These are phyloP conservation scores for Aspergillus pseudoglaucus DNA, from an alignment of 2,329 filamentous ascomycete species.

Conservation along the genomic window DNA sequence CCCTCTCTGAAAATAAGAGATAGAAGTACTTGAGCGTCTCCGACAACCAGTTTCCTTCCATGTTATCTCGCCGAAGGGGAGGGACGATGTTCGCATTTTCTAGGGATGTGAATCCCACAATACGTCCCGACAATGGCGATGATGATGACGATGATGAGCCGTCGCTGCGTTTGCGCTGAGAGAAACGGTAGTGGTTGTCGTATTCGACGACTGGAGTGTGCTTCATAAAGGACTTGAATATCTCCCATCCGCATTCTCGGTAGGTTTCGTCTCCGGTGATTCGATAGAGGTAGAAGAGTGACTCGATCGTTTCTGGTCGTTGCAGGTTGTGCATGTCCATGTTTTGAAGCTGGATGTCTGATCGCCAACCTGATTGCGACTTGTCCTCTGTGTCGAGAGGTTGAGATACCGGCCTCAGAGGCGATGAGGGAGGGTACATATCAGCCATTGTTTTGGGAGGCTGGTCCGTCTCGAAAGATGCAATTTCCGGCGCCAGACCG, in stretches of 20 bases:
- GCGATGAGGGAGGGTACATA: conserved; percentile 27
- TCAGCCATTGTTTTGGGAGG: conserved; percentile 52
- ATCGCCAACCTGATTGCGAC: conserved; percentile 52
- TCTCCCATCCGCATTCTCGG: conserved; percentile 96
- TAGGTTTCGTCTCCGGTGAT: conserved; percentile 88
- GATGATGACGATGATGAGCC: not conserved
- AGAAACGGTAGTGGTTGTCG: conserved; percentile 21
- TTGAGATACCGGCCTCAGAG: conserved; percentile 29
- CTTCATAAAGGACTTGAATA: conserved; percentile 88
- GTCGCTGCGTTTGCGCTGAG: not conserved
- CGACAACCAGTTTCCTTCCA: conserved; percentile 99
- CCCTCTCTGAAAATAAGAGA: conserved; percentile 78
- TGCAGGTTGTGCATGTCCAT: conserved; percentile 90
- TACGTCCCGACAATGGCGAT: conserved; percentile 11
- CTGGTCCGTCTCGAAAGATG: conserved; percentile 72
- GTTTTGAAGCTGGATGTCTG: conserved; percentile 73
- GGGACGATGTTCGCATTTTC: conserved; percentile 67
- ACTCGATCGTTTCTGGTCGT: conserved; percentile 93
- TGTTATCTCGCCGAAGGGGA: conserved; percentile 70
- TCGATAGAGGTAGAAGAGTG: conserved; percentile 96
- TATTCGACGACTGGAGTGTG: conserved; percentile 73
- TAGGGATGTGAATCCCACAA: conserved; percentile 70
- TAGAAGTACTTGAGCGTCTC: conserved; percentile 99
- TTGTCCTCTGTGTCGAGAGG: conserved; percentile 25
- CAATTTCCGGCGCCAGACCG: conserved; percentile 89